These are phyloP conservation scores for Phytopythium delawarense DNA, from an alignment of 352 stramenopile genomes.

Conservation along the genomic window DNA sequence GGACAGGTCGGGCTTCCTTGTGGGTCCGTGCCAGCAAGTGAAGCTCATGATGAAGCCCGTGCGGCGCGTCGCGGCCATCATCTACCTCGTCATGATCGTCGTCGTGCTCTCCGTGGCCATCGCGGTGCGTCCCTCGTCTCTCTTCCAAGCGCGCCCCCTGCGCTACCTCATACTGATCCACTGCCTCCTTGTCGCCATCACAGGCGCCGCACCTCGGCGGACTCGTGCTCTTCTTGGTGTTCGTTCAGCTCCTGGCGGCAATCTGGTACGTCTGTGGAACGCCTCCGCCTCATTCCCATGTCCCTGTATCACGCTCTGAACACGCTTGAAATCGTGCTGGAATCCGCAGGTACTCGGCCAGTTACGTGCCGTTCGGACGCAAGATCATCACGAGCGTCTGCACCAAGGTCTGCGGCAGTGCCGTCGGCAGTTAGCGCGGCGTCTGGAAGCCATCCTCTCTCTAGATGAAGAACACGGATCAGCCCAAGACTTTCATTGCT, in stretches of 20 bases:
- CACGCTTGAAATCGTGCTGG: too few relatives aligned
- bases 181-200: neutral
- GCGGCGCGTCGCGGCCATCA: conserved; percentile 56
- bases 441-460: neutral
- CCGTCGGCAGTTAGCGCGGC: conserved; percentile 9
- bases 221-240: conserved; percentile 72
- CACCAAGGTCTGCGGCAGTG: conserved; percentile 55
- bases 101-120: conserved; percentile 69
- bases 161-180: too few relatives aligned
- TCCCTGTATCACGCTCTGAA: too few relatives aligned
- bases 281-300: neutral
- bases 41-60: conserved; percentile 88
- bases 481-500: too few relatives aligned
- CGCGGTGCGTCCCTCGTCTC: conserved; percentile 27
- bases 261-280: conserved; percentile 42
- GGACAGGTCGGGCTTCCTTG: conserved; percentile 71
- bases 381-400: conserved; percentile 69
- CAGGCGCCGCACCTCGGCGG: conserved; percentile 62
- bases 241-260: conserved; percentile 72
- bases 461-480: neutral
- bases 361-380: conserved; percentile 80
- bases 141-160: too few relatives aligned
- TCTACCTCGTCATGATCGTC: conserved; percentile 80
- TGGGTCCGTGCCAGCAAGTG: conserved; percentile 72
- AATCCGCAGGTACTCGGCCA: conserved; percentile 66